Base-by-base conservation (phyloP, 768 basidiomycete species). In the Panaeolus cyanescens region DNA sequence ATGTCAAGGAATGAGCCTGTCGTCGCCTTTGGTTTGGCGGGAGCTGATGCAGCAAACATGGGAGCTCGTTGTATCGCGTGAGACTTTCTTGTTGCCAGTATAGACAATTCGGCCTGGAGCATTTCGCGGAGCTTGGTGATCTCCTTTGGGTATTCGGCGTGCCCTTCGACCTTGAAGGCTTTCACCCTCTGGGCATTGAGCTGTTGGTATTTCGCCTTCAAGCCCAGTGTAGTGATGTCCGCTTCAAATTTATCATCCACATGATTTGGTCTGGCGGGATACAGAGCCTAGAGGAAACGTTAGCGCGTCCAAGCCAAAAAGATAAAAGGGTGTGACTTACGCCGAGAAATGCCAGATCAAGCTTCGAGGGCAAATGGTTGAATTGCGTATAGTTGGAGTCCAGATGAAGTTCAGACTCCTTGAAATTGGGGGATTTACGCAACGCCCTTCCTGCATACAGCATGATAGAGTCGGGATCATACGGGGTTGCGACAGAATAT, bases 1-100 rank as follows among this genome's bases (percentile, higher is more conserved):
- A 61, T 54, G 12, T 64, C 63, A 6, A 66, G 39, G 56, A 66
- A 66, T 15, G 55, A 32, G 4, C 56, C 60, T 22, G 42, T 62
- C 12, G 63, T 62, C 9, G 40, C n/a, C n/a, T n/a, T n/a, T 30
- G 10, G 15, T 20, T 30, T 19, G n/a, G 61, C 31, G 15, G 61
- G 45, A n/a, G 3, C 3, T 9, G 32, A 19, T 15, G 33, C 40
- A 28, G 8, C 42, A 6, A 22, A 31, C 5, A 15, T 20, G n/a
- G n/a, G n/a, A n/a, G n/a, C n/a, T n/a, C n/a, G n/a, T n/a, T n/a
- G n/a, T n/a, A n/a, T n/a, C n/a, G n/a, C n/a, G n/a, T n/a, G n/a
- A n/a, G n/a, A n/a, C n/a, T n/a, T n/a, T n/a, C n/a, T n/a, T n/a
- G n/a, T n/a, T n/a, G n/a, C n/a, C n/a, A n/a, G n/a, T n/a, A n/a